Conservation (phyloP, 495 filamentous ascomycete species). For the Tricharina praecox region DNA sequence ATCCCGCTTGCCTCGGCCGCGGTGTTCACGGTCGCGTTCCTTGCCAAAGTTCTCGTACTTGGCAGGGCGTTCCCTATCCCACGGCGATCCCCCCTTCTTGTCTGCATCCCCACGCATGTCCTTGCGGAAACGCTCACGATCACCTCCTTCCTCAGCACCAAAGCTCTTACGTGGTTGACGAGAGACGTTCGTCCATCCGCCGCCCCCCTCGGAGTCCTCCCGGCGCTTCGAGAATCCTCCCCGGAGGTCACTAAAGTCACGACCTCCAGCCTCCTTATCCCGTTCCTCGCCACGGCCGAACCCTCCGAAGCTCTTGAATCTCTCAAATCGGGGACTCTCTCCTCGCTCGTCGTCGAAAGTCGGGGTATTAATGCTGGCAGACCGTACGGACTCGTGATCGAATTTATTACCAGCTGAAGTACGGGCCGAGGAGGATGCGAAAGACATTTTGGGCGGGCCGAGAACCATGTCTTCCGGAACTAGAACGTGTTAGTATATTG, state of each 20-base stretch:
- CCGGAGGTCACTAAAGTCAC: conserved; percentile 35
- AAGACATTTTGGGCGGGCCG: conserved; percentile 70
- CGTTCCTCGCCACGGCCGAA: conserved; percentile 48
- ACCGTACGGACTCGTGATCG: conserved; percentile 20
- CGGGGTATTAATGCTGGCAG: conserved; percentile 15
- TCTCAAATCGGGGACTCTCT: conserved; percentile 30
- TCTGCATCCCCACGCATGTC: conserved; percentile 30
- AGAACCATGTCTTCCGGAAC: conserved; percentile 70
- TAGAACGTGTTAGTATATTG: conserved; percentile 23
- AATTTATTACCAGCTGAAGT: conserved; percentile 35
- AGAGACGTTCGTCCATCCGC: conserved; percentile 38
- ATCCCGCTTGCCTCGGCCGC: conserved; percentile 29
- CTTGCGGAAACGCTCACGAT: conserved; percentile 35
- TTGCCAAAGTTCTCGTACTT: conserved; percentile 45
- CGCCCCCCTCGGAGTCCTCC: conserved; percentile 37
- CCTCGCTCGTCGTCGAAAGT: conserved; percentile 24
- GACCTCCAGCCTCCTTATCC: conserved; percentile 34
- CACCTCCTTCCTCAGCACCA: conserved; percentile 38
- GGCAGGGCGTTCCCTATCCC: conserved; percentile 39
- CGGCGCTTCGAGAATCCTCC: conserved; percentile 31
- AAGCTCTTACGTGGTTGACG: conserved; percentile 43
- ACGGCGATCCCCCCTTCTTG: conserved; percentile 34
- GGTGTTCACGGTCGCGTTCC: conserved; percentile 34
- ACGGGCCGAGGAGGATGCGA: conserved; percentile 55
- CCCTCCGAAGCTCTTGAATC: conserved; percentile 48